phyloP scores from a whole-genome alignment of 768 basidiomycete genomes.

The Rhizopogon rudus region DNA sequence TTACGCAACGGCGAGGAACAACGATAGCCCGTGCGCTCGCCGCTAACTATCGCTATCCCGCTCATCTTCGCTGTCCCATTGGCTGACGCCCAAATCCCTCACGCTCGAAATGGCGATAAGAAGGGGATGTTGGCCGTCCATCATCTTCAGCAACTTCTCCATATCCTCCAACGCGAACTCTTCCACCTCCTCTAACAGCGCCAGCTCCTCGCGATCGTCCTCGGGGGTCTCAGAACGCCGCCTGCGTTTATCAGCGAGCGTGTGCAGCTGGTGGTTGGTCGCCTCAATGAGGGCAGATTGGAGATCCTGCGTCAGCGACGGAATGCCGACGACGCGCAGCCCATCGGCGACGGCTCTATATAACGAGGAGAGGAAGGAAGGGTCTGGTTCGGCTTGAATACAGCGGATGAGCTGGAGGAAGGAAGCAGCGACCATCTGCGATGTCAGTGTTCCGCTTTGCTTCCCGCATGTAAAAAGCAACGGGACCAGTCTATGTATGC shows the following conservation, averaged over 20 bases:
- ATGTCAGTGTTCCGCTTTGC: constrained; percentile 55
- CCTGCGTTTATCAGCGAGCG: constrained; percentile 64
- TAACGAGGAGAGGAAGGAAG: constrained; percentile 73
- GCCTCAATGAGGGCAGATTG: constrained; percentile 57
- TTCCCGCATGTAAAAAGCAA: constrained; percentile 68
- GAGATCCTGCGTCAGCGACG: constrained; percentile 48
- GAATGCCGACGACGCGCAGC: constrained; percentile 52
- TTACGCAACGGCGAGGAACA: too few relatives aligned
- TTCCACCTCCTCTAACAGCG: constrained; percentile 76
- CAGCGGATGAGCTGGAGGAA: constrained; percentile 61
- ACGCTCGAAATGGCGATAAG: constrained; percentile 70
- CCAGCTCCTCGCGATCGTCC: constrained; percentile 65
- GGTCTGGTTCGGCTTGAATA: constrained; percentile 63
- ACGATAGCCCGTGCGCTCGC: too few relatives aligned
- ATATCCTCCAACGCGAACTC: constrained; percentile 81
- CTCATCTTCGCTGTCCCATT: constrained; percentile 45
- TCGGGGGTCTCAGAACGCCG: constrained; percentile 40
- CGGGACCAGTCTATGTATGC: constrained; percentile 54
- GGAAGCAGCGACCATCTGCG: constrained; percentile 63
- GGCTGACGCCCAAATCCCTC: constrained; percentile 57
- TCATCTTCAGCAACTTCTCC: constrained; percentile 50
- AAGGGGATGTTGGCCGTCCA: constrained; percentile 60
- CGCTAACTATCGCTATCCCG: constrained; percentile 23
- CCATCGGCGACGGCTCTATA: constrained; percentile 68
- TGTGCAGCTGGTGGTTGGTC: constrained; percentile 65